phyloP scores from a whole-genome alignment of 2,329 filamentous ascomycete species.

The Venturia asperata region DNA sequence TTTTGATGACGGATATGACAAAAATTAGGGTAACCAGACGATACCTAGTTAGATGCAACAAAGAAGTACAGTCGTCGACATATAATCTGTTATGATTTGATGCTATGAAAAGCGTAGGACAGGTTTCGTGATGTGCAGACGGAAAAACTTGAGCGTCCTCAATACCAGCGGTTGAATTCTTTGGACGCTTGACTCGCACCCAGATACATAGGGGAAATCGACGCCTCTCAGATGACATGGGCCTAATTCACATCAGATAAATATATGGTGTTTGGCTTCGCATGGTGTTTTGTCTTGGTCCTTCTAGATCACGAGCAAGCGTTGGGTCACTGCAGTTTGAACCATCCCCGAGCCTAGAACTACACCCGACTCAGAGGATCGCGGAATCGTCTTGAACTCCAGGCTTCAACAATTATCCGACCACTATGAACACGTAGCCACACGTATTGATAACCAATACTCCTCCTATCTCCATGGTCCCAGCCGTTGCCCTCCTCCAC shows the following conservation, averaged over 20 bases:
- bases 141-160: too few species aligned
- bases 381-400: background rate
- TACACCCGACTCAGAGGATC: background rate
- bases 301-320: background rate
- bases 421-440: constrained; percentile 10
- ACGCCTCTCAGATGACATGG: background rate
- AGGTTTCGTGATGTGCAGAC: too few species aligned
- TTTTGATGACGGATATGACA: too few species aligned
- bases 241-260: background rate
- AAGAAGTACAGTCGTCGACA: too few species aligned
- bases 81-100: too few species aligned
- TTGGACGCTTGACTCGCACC: too few species aligned
- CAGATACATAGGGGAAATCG: too few species aligned
- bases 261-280: background rate
- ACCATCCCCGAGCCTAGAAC: background rate
- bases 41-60: too few species aligned
- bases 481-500: background rate
- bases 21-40: too few species aligned
- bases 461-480: background rate
- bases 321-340: background rate
- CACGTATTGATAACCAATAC: background rate
- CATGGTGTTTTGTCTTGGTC: background rate
- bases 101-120: too few species aligned
- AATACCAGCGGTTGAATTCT: too few species aligned
- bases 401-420: constrained; percentile 7